Evolutionary conservation across 352 stramenopile species (phyloP).

Genomic region (Phytophthora macrochlamydospora): DNA sequence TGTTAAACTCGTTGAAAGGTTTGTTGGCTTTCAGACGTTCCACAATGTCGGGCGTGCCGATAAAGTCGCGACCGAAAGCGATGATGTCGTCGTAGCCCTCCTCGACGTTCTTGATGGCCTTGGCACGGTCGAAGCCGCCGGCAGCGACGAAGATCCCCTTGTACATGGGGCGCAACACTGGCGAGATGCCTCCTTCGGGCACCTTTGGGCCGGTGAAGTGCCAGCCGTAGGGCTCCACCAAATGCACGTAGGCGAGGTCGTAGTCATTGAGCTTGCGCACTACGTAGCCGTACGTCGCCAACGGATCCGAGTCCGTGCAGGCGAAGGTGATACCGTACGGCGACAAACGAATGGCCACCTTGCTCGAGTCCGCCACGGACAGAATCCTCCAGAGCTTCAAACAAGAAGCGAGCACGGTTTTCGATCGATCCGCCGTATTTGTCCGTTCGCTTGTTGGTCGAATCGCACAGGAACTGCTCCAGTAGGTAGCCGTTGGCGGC

Average conservation of each 20-base stretch:
- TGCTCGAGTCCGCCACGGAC: conserved; percentile 20
- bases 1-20: conserved; percentile 42
- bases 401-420: conserved; percentile 76
- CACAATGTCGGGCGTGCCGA: conserved; percentile 60
- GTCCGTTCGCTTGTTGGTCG: conserved; percentile 78
- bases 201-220: conserved; percentile 17
- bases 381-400: conserved; percentile 63
- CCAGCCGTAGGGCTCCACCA: conserved; percentile 42
- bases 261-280: conserved; percentile 35
- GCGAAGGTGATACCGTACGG: conserved; percentile 37
- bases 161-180: conserved; percentile 43
- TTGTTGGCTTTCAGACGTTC: conserved; percentile 35
- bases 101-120: conserved; percentile 36
- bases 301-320: conserved; percentile 34
- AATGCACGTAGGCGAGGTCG: conserved; percentile 44
- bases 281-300: conserved; percentile 36
- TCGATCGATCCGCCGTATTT: conserved; percentile 82
- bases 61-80: conserved; percentile 57
- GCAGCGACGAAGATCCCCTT: conserved; percentile 44
- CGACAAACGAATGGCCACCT: conserved; percentile 28
- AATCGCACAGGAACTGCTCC: conserved; percentile 87
- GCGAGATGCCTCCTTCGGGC: conserved; percentile 37
- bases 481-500: conserved; percentile 91
- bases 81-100: conserved; percentile 41
- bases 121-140: conserved; percentile 35